These are phyloP conservation scores for Lactarius tabidus DNA, from an alignment of 768 basidiomycete genomes.

Conservation along the genomic window DNA sequence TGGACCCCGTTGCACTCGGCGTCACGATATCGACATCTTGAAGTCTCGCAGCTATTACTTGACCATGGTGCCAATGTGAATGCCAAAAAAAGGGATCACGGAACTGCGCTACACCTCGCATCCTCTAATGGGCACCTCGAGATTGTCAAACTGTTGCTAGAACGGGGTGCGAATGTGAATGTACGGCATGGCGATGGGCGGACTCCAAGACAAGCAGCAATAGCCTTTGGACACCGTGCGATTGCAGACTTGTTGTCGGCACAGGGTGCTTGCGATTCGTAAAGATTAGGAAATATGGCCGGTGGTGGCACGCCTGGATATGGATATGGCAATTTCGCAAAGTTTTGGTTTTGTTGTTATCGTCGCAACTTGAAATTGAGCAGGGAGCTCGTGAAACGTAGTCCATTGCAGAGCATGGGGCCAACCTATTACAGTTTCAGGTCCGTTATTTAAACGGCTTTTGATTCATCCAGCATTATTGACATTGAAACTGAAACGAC, in stretches of 20 bases:
- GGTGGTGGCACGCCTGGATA: too few species aligned
- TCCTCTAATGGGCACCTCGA: neutral
- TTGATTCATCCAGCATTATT: too few species aligned
- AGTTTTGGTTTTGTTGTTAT: too few species aligned
- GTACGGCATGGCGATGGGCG: neutral
- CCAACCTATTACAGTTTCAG: too few species aligned
- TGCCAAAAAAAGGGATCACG: neutral
- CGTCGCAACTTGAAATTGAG: too few species aligned
- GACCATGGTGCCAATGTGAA: neutral
- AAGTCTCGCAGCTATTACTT: neutral
- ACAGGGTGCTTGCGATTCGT: too few species aligned
- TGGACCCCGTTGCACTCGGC: neutral
- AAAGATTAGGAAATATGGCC: too few species aligned
- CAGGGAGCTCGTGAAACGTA: too few species aligned
- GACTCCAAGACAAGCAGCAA: neutral
- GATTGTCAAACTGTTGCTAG: neutral
- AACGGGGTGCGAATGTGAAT: neutral
- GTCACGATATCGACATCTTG: neutral
- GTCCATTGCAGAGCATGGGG: too few species aligned
- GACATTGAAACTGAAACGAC: too few species aligned
- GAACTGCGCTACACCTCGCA: neutral
- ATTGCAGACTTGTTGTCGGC: neutral
- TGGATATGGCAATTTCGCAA: too few species aligned
- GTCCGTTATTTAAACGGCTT: too few species aligned
- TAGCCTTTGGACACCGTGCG: neutral